Conservation (phyloP, 2,329 filamentous ascomycete genomes). For the Colletotrichum orbiculare region DNA sequence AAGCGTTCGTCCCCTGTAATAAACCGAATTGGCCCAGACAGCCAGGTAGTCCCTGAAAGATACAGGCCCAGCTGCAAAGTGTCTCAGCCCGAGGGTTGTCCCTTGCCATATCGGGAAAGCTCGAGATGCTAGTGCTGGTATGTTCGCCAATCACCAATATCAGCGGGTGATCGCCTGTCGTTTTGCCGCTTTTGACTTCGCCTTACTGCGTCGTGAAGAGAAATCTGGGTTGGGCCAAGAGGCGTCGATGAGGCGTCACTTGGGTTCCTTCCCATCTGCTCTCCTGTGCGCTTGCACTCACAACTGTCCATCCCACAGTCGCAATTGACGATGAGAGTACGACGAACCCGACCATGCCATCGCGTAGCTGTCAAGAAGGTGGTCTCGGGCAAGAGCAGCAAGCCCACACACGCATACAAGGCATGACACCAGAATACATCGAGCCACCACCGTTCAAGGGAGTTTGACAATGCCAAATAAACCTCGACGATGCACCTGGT, state of each 20-base stretch:
- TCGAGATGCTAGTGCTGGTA: constrained; percentile 28
- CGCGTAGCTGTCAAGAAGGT: too few species aligned
- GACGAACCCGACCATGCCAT: too few species aligned
- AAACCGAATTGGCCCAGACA: too few species aligned
- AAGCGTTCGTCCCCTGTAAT: too few species aligned
- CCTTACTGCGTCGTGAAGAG: neutral
- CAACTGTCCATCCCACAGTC: too few species aligned
- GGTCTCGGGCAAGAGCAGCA: too few species aligned
- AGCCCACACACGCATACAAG: neutral
- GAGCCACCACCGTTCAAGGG: too few species aligned
- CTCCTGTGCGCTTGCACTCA: constrained; percentile 1
- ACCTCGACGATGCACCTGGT: constrained; percentile 3
- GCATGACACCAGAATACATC: neutral
- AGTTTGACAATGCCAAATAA: too few species aligned
- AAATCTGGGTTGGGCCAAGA: neutral
- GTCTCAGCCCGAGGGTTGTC: constrained; percentile 15
- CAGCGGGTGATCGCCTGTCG: constrained; percentile 23
- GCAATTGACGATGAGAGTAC: too few species aligned
- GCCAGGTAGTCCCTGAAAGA: constrained; percentile 1
- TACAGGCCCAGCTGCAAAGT: constrained; percentile 21
- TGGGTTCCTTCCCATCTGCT: neutral
- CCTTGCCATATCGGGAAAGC: constrained; percentile 23
- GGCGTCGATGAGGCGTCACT: constrained; percentile 10
- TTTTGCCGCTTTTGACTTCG: constrained; percentile 9
- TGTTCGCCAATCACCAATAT: constrained; percentile 16